Conservation (phyloP, 192 early-diverging fungal species). For the Kappamyces sp. region DNA sequence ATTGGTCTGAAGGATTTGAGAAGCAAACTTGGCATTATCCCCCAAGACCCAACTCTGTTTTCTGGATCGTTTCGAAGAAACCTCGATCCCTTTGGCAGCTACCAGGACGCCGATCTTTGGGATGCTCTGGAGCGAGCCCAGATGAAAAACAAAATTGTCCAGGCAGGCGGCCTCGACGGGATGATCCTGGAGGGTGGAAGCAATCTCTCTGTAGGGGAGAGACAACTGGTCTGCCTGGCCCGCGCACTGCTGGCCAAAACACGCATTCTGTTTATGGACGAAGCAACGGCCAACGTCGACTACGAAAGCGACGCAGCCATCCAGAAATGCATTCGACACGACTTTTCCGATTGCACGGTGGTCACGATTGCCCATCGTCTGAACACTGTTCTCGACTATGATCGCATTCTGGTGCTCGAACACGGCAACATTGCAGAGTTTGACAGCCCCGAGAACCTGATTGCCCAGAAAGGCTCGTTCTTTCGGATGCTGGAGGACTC, state of each 20-base stretch:
- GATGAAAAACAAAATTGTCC: conserved; percentile 57
- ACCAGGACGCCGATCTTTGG: conserved; percentile 68
- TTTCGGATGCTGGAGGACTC: background rate
- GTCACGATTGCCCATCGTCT: conserved; percentile 56
- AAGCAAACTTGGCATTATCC: conserved; percentile 25
- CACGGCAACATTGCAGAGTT: conserved; percentile 57
- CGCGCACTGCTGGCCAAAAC: conserved; percentile 46
- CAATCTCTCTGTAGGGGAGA: conserved; percentile 79
- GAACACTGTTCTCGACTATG: conserved; percentile 58
- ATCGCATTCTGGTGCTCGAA: conserved; percentile 64
- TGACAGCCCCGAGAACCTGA: conserved; percentile 50
- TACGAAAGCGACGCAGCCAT: conserved; percentile 62
- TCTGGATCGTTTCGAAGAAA: conserved; percentile 51
- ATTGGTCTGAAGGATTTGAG: conserved; percentile 24
- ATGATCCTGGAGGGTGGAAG: conserved; percentile 67
- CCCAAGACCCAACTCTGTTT: conserved; percentile 40
- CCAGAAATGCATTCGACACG: conserved; percentile 54
- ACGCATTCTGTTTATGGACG: conserved; percentile 47
- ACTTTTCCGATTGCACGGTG: conserved; percentile 55
- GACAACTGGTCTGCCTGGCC: conserved; percentile 51
- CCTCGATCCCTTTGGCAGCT: conserved; percentile 62
- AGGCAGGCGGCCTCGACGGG: conserved; percentile 55
- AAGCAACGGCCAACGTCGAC: conserved; percentile 58
- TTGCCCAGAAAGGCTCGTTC: conserved; percentile 37
- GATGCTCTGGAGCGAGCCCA: conserved; percentile 57